Evolutionary conservation across 1,284 basidiomycete genomes (phyloP).

Genomic region (Ceratobasidium sp.): DNA sequence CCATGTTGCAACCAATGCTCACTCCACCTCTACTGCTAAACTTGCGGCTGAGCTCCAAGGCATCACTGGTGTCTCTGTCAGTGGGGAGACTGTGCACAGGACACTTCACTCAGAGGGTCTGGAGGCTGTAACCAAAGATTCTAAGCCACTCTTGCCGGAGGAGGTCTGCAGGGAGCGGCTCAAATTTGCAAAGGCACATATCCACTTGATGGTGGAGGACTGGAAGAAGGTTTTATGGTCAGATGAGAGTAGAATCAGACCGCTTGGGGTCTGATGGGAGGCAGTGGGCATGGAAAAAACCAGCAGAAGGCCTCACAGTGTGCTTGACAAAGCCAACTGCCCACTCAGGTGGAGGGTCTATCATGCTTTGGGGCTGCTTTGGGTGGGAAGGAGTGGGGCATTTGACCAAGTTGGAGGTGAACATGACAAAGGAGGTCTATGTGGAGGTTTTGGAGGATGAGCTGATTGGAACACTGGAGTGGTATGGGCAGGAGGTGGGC

Average conservation of each 20-base stretch:
- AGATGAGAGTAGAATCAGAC: conserved; percentile 28
- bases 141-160: background rate
- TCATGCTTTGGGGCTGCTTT: conserved; percentile 22
- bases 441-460: conserved; percentile 20
- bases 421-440: conserved; percentile 3
- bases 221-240: conserved; percentile 32
- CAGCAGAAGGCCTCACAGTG: background rate
- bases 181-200: conserved; percentile 11
- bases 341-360: conserved; percentile 5
- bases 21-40: background rate
- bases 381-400: background rate
- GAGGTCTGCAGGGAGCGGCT: background rate
- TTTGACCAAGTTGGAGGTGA: background rate
- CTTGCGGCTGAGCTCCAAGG: background rate
- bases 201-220: conserved; percentile 12
- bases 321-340: conserved; percentile 47
- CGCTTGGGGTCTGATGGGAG: conserved; percentile 34
- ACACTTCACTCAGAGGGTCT: background rate
- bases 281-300: conserved; percentile 4
- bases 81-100: background rate
- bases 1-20: conserved; percentile 5
- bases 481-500: background rate
- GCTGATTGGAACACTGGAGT: conserved; percentile 11
- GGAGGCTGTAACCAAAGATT: background rate
- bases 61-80: background rate